Evolutionary conservation across 140 eudicot species (phyloP).

Genomic region (Senecio squalidus): DNA sequence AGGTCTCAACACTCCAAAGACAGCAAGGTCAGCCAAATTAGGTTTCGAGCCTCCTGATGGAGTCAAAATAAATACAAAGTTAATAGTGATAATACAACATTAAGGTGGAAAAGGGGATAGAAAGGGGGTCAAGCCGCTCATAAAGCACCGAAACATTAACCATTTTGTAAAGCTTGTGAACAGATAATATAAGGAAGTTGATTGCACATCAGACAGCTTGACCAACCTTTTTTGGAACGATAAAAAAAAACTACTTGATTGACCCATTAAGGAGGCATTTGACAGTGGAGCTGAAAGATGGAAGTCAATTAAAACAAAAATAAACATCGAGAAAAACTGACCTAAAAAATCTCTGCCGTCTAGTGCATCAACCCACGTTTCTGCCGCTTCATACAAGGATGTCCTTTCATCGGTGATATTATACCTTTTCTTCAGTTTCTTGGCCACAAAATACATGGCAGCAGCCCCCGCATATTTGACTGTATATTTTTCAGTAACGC

Average conservation of each 20-base stretch:
- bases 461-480: conserved; percentile 92
- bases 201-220: too few species aligned
- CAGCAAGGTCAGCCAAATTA: conserved; percentile 95
- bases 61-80: conserved; percentile 3
- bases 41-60: conserved; percentile 82
- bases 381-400: conserved; percentile 88
- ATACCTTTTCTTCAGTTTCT: conserved; percentile 78
- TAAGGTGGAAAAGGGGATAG: too few species aligned
- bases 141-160: too few species aligned
- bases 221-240: too few species aligned
- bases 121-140: too few species aligned
- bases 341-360: conserved; percentile 84
- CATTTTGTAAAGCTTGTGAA: too few species aligned
- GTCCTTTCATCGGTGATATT: conserved; percentile 85
- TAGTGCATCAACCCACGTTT: conserved; percentile 93
- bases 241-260: too few species aligned
- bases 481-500: conserved; percentile 56
- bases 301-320: too few species aligned
- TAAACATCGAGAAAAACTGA: conserved; percentile 24
- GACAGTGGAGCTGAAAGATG: too few species aligned
- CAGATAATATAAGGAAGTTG: too few species aligned
- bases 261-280: too few species aligned
- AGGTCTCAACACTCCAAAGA: conserved; percentile 85
- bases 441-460: conserved; percentile 94
- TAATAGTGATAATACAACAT: not conserved